Percentiles rank a stretch among this genome's conserved stretches.
Conservation (phyloP, 306 rosid species). For the Argentina anserina region DNA sequence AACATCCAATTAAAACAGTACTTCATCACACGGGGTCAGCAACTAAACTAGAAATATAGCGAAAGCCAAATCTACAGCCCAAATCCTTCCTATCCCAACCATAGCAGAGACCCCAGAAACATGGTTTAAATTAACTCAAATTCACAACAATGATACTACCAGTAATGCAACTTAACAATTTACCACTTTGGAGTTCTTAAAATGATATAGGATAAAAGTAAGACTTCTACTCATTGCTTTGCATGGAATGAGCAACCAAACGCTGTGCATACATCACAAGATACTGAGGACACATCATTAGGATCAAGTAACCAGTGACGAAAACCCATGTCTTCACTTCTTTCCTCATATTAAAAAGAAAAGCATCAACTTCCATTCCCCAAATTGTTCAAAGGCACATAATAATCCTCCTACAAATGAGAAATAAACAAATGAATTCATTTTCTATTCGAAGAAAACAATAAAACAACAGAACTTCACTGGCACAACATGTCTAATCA, state of each 20-base stretch:
- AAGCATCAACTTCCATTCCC: slow-evolving; percentile 14
- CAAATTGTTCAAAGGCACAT: slow-evolving; percentile 23
- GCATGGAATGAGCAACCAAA: slow-evolving; percentile 41
- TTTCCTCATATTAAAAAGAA: slow-evolving; percentile 3
- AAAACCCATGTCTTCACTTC: slow-evolving; percentile 5
- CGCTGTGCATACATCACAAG: slow-evolving; percentile 38
- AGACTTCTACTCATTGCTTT: slow-evolving; percentile 31
- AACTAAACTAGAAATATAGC: slow-evolving; percentile 26
- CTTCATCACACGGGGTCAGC: slow-evolving; percentile 16
- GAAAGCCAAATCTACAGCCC: slow-evolving; percentile 29
- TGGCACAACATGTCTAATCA: neutral
- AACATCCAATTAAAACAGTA: slow-evolving; percentile 2
- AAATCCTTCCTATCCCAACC: slow-evolving; percentile 25
- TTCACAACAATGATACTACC: slow-evolving; percentile 27
- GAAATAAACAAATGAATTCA: neutral
- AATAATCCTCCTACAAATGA: slow-evolving; percentile 21
- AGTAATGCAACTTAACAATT: slow-evolving; percentile 25
- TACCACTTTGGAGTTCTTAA: slow-evolving; percentile 29
- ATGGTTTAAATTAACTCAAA: slow-evolving; percentile 24
- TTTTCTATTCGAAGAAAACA: neutral
- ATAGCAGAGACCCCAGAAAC: slow-evolving; percentile 29
- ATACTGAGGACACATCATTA: slow-evolving; percentile 18
- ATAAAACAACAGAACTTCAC: neutral
- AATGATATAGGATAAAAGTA: slow-evolving; percentile 13
- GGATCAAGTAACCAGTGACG: slow-evolving; percentile 8